Evolutionary conservation across 805 yeast genomes (phyloP).

Genomic region (Yarrowia porcina): DNA sequence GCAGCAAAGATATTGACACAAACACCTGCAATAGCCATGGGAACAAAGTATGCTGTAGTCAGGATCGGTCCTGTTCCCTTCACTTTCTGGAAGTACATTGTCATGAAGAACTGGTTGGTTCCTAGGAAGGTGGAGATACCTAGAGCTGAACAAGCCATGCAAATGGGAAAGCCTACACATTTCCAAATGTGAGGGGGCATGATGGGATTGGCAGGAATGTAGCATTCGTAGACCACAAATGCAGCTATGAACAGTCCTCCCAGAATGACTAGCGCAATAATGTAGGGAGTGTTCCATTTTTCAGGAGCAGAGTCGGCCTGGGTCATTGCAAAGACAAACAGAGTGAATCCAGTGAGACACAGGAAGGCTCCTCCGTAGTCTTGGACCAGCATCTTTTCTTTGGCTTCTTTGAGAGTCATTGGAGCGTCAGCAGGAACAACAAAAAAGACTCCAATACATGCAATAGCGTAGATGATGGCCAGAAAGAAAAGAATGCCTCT

Average conservation of each 20-base stretch:
- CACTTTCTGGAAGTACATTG: slow-evolving; percentile 46
- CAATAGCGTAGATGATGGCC: slow-evolving; percentile 40
- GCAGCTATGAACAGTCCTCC: slow-evolving; percentile 40
- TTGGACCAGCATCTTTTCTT: slow-evolving; percentile 34
- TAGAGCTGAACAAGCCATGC: slow-evolving; percentile 42
- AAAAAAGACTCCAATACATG: slow-evolving; percentile 35
- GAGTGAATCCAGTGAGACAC: slow-evolving; percentile 42
- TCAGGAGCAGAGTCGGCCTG: slow-evolving; percentile 44
- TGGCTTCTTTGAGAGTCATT: slow-evolving; percentile 33
- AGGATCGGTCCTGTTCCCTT: slow-evolving; percentile 42
- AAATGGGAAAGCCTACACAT: slow-evolving; percentile 41
- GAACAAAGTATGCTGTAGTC: slow-evolving; percentile 45
- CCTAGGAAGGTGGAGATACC: slow-evolving; percentile 48
- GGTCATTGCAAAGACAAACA: slow-evolving; percentile 46
- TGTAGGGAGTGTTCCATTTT: slow-evolving; percentile 49
- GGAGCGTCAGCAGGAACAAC: slow-evolving; percentile 42
- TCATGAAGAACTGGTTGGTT: slow-evolving; percentile 41
- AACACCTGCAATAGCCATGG: slow-evolving; percentile 46
- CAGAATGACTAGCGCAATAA: slow-evolving; percentile 44
- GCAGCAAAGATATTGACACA: slow-evolving; percentile 48
- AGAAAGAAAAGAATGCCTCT: slow-evolving; percentile 44
- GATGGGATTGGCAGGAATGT: slow-evolving; percentile 44
- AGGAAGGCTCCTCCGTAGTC: slow-evolving; percentile 48
- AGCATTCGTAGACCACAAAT: slow-evolving; percentile 42
- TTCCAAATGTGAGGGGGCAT: slow-evolving; percentile 49